Base-by-base conservation (phyloP, 2,329 filamentous ascomycete genomes). In the Tricladium varicosporioides region DNA sequence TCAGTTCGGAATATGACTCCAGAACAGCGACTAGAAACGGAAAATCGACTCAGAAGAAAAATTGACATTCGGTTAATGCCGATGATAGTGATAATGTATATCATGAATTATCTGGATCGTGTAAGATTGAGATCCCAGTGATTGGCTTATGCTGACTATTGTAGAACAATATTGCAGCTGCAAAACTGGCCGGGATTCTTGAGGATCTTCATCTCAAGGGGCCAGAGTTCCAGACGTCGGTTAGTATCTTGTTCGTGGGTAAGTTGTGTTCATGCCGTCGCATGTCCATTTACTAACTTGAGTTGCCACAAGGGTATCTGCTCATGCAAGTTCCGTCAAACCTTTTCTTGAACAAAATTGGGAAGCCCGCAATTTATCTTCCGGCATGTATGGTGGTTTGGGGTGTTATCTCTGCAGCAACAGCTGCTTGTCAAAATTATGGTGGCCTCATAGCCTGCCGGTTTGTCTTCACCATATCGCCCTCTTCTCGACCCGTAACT, bases 11-110 rank as follows among this genome's bases (percentile, higher is more conserved):
- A 76, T 48, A 72, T 85, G 65, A 76, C 77, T 1, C 72, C 75
- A 1, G 81, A 83, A 61, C 73, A 83, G 61, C 76, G 81, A 40
- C 54, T 69, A 0, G 65, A 68, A 5, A 74, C 82, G 1, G 86
- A 91, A 68, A 76, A 73, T 57, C 78, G 75, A 51, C 71, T 91
- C 51, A 75, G 80, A 57, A 77, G 80, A 59, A 90, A 88, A 70
- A 83, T 90, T 53, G 87, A 91, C 68, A 63, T 80, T 8, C 75
- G 85, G 51, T 69, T 90, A 31, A 74, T 91, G 64, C 87, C 87
- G 0, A 85, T 85, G 72, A 76, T 89, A 44, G 81, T 89, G 52
- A 64, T 89, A 48, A 88, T 89, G 78, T 89, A 88, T 63, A 85
- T 88, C 63, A 75, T 88, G 74, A 88, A 88, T 65, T 88, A 87